These are phyloP conservation scores for Zelonia costaricensis DNA, from an alignment of 208 protist species.

Conservation along the genomic window DNA sequence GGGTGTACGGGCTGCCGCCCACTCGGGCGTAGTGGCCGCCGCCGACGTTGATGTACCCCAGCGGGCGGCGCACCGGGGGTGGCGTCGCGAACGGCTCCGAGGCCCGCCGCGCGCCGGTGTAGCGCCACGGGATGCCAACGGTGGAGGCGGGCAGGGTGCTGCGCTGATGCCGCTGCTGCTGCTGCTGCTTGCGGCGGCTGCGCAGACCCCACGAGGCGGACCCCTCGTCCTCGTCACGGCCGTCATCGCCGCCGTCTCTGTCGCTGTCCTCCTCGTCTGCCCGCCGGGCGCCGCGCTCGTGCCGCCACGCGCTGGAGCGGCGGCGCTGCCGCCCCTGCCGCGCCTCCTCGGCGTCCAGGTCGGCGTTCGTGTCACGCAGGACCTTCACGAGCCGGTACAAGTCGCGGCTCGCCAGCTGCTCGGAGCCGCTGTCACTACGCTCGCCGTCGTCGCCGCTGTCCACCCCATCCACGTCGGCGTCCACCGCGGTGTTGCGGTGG, in stretches of 20 bases:
- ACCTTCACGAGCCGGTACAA: slow-evolving; percentile 23
- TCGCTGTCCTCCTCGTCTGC: neutral
- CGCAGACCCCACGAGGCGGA: slow-evolving; percentile 1
- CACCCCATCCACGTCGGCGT: neutral
- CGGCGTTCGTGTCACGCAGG: slow-evolving; percentile 10
- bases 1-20: slow-evolving; percentile 34
- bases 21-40: slow-evolving; percentile 44
- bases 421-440: neutral
- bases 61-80: slow-evolving; percentile 47
- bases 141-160: slow-evolving; percentile 20
- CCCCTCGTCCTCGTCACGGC: too few relatives aligned
- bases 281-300: neutral
- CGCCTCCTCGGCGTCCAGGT: neutral
- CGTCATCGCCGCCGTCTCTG: slow-evolving; percentile 1
- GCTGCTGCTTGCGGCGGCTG: neutral
- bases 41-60: slow-evolving; percentile 67
- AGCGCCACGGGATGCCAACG: slow-evolving; percentile 59
- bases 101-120: slow-evolving; percentile 17
- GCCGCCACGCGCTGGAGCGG: neutral
- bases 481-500: neutral
- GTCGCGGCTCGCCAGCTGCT: slow-evolving; percentile 19
- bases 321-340: neutral
- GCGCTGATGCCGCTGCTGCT: neutral
- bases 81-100: slow-evolving; percentile 30
- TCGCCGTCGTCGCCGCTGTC: neutral